Base-by-base conservation (phyloP, 306 rosid genomes). In the Elaeagnus macrophylla region DNA sequence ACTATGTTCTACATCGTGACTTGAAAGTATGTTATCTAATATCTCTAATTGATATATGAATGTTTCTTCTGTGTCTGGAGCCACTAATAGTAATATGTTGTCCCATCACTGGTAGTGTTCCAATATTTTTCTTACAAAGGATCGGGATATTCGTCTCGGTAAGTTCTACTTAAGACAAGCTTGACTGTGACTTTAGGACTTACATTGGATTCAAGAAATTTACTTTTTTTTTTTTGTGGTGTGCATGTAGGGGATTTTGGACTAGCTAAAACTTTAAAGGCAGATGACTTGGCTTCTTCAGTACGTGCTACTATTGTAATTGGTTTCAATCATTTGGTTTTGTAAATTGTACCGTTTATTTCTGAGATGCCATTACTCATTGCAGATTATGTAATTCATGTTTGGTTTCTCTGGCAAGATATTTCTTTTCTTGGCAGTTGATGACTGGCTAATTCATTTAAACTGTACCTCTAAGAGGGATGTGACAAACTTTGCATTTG, bases 71-170 rank as follows among this genome's bases (percentile, higher is more conserved):
- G 49, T 17, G 37, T 72, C 25, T 51, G 7, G 39, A 39, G 35
- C 51, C 39, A 55, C 37, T 37, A 13, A 68, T 44, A 58, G 68
- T 71, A 42, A 68, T 64, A 56, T 77, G 54, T 61, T 62, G 51
- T 41, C 53, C 39, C 63, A 43, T 60, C 58, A 37, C 68, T 54
- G 32, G 70, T 88, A 93, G 99, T 93, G 99, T 65, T 93, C 99
- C 81, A 93, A 93, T 66, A 93, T 93, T 54, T 93, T 93, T 81
- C 94, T 93, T 37, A 93, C 99, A 32, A 93, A 82, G 82, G 99
- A 87, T 79, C 95, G 77, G 48, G 94, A 93, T 77, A 75, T 93
- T 72, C 96, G 99, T 62, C 96, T 93, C 39, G 99, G 99, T 93
- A 72, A 71, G 86, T 70, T 71, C 32, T 48, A 64, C 20, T 10